phyloP scores from a whole-genome alignment of 306 rosid genomes.

The Gastrolobium villosum region DNA sequence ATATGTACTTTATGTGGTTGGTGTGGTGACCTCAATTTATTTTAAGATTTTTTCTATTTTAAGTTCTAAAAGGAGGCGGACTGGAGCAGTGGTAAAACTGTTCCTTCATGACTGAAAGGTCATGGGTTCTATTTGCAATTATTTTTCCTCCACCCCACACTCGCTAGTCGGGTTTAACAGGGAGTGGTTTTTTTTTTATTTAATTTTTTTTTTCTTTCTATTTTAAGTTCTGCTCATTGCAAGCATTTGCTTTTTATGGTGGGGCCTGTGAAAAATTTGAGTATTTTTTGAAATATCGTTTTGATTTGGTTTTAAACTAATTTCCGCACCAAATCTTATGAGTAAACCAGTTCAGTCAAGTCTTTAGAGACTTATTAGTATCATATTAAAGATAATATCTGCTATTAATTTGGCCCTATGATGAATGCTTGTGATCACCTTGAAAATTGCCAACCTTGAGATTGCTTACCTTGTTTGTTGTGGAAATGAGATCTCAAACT shows the following conservation, averaged over 20 bases:
- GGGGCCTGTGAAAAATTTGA: neutral
- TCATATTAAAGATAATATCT: neutral
- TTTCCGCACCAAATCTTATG: neutral
- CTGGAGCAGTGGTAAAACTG: no score
- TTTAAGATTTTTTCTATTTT: constrained; percentile 35
- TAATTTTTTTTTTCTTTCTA: no score
- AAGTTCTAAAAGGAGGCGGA: no score
- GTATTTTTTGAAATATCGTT: constrained; percentile 11
- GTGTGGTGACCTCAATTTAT: constrained; percentile 16
- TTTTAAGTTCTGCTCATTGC: neutral
- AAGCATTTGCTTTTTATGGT: constrained; percentile 28
- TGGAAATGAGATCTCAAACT: constrained; percentile 40
- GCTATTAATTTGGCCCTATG: neutral
- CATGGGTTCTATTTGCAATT: no score
- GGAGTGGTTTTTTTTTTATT: no score
- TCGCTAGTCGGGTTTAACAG: no score
- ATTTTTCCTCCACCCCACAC: no score
- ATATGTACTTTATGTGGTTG: constrained; percentile 41
- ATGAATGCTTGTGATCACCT: neutral
- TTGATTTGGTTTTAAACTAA: constrained; percentile 8
- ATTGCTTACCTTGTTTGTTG: constrained; percentile 22
- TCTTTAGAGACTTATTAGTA: constrained; percentile 1
- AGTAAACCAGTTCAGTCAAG: constrained; percentile 2
- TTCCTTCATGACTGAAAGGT: no score
- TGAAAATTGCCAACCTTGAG: constrained; percentile 17